Conservation (phyloP, 495 filamentous ascomycete genomes). For the Xylaria sp. region DNA sequence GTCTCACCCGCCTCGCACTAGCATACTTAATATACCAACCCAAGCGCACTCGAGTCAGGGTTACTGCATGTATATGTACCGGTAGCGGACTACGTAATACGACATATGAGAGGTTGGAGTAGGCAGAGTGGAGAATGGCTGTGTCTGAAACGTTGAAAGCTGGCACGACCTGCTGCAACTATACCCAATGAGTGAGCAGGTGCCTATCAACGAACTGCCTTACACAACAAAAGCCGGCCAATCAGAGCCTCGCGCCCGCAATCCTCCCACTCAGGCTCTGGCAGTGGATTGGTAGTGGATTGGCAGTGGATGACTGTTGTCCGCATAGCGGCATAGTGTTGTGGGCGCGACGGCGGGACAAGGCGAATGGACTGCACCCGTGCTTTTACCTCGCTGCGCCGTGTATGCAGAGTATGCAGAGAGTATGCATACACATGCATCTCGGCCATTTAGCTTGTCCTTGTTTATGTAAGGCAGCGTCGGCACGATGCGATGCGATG, state of each 20-base stretch:
- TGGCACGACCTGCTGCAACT: constrained; percentile 18
- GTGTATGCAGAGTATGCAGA: too few species aligned
- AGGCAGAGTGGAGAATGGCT: constrained; percentile 9
- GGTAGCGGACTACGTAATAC: neutral
- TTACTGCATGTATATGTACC: neutral
- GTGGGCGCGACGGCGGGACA: neutral
- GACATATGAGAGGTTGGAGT: constrained; percentile 21
- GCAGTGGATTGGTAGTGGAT: neutral
- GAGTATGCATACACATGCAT: constrained; percentile 1
- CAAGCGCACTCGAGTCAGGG: constrained; percentile 9
- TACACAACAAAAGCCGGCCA: neutral
- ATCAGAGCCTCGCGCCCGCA: neutral
- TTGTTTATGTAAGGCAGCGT: constrained; percentile 15
- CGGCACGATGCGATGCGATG: constrained; percentile 4
- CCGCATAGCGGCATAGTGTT: too few species aligned
- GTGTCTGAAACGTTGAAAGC: constrained; percentile 23
- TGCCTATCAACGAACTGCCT: constrained; percentile 8
- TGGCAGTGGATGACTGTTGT: too few species aligned
- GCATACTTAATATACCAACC: too few species aligned
- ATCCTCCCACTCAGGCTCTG: neutral
- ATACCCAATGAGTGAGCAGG: constrained; percentile 24
- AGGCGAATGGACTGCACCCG: neutral
- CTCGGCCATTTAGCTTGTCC: neutral
- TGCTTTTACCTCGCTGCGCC: too few species aligned
- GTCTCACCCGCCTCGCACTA: constrained; percentile 8